Evolutionary conservation across 495 filamentous ascomycete genomes (phyloP), one percentile per base, ranked within the genome.

Genomic region (Neurospora cerealis): DNA sequence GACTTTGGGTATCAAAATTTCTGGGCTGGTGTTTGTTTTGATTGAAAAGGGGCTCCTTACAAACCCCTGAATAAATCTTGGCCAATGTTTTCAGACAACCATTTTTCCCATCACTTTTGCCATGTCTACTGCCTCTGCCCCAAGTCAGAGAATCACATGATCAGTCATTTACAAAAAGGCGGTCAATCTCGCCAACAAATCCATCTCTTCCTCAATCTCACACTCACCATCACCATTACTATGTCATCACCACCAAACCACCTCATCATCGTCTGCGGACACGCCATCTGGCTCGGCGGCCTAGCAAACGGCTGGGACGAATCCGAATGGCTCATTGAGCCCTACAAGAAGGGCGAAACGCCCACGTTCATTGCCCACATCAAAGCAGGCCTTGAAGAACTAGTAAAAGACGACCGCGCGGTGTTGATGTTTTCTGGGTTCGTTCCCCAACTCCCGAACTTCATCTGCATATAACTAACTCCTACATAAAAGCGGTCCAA

Each of bases 221-320:
- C n/a, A 34, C 28, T 28, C 24, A 69, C 37, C 62, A 40, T 17
- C 69, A 42, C 37, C 48, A 70, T 39, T 19, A 40, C 40, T 21
- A 34, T 28, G 24, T 7, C 28, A 32, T 69, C 3, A 66, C 42
- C 73, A 5, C 80, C 83, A 39, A 76, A 76, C 48, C 81, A 92
- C 76, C 85, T 95, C 0, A 88, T 96, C 5, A 81, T 95, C 62
- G 91, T 95, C 69, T 94, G 92, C 81, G 93, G 93, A 76, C 93
- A 96, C 79, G 92, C 89, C 0, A 93, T 96, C 40, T 96, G 92
- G 85, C 80, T 86, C 21, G 89, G 90, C 60, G 92, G 91, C 0
- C 83, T 86, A n/a, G 82, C 81, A 3, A 81, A 85, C 6, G 92
- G 91, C 13, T 72, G 78, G 24, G 82, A 86, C 62, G 91, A 92